Evolutionary conservation across 2,329 filamentous ascomycete species (phyloP).

Genomic region (Aspergillus jensenii): DNA sequence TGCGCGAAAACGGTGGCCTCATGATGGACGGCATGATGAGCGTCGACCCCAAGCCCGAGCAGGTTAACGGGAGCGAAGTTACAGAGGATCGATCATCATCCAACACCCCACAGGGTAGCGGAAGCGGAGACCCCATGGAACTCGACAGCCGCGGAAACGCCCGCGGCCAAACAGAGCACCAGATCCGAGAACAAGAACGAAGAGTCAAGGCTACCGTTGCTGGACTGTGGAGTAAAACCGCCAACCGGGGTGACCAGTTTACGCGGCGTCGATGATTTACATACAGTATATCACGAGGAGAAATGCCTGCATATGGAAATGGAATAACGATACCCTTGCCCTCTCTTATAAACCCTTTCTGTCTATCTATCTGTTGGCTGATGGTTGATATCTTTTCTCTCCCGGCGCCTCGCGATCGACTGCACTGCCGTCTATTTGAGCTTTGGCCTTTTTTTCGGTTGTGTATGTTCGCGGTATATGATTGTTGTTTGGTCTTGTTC

Average conservation of each 20-base stretch:
- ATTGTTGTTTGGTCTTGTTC: background rate
- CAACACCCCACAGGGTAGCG: background rate
- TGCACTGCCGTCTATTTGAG: too few species aligned
- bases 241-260: background rate
- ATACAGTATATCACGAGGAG: too few species aligned
- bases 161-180: slow-evolving; percentile 28
- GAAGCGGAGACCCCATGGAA: background rate
- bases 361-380: background rate
- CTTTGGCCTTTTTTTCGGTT: background rate
- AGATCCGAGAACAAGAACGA: slow-evolving; percentile 61
- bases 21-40: slow-evolving; percentile 64
- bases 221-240: slow-evolving; percentile 52
- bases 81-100: slow-evolving; percentile 31
- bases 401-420: too few species aligned
- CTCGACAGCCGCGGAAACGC: slow-evolving; percentile 2
- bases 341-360: background rate
- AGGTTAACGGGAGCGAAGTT: slow-evolving; percentile 45
- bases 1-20: slow-evolving; percentile 60
- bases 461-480: background rate
- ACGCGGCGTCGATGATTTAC: background rate
- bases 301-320: background rate
- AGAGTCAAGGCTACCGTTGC: slow-evolving; percentile 59
- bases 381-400: too few species aligned
- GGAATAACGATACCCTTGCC: slow-evolving; percentile 3
- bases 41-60: slow-evolving; percentile 54